Base-by-base conservation (phyloP, 345 rosid species). In the Fremontodendron californicum region DNA sequence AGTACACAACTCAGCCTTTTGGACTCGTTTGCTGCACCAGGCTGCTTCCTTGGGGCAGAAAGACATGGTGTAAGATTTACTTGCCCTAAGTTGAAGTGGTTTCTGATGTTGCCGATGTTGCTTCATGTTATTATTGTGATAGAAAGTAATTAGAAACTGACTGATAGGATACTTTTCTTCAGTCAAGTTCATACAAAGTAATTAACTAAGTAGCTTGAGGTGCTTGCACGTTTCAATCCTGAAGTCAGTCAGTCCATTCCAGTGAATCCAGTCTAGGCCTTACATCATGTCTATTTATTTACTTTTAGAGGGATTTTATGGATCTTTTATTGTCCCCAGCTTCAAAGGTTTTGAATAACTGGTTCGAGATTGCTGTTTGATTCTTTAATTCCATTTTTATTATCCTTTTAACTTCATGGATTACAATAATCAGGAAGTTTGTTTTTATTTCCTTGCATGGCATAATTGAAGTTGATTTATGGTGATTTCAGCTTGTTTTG, bases 251-350 rank as follows among this genome's bases (percentile, higher is more conserved):
- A 51, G 75, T 71, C 75, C 75, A 51, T 51, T 71, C 62, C 43
- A 10, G 60, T 71, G 58, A 70, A 70, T 16, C 55, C 23, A 69
- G 73, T 45, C 73, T 40, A 60, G 40, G 35, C 54, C 43, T 42
- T 55, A 54, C 52, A 69, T 55, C 10, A 39, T 65, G 18, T 46
- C 12, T 33, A 3, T 63, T 73, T 62, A 12, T 60, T 23, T 73
- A 11, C 70, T 83, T 76, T 80, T 76, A 58, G 88, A 94, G 97
- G 87, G 93, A 91, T 21, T 94, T 93, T 77, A 79, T 89, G 95
- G 95, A 90, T 75, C 93, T 94, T 76, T 79, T 94, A 43, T 43
- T 94, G 78, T 85, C 98, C 18, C 97, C 97, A n/a, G 91, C 97
- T 84, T 89, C 95, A 13, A 91, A 93, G 81, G 88, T 93, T 77